These are phyloP conservation scores for Solanum chmielewskii DNA, from an alignment of 257 asterid species.

Conservation along the genomic window DNA sequence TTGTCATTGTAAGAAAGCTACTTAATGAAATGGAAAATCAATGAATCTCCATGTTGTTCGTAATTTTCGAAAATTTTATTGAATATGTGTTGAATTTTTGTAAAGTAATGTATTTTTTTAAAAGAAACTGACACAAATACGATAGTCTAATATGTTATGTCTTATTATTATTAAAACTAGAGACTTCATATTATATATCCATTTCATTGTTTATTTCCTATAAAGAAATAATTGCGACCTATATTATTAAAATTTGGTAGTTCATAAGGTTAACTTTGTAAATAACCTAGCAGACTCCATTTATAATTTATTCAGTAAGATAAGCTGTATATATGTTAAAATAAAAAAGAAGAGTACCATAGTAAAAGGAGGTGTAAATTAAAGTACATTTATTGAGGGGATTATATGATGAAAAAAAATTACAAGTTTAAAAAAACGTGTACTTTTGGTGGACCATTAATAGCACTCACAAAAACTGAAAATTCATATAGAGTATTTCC, in stretches of 20 bases:
- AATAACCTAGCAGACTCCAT: neutral
- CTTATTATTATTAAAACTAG: too few relatives aligned
- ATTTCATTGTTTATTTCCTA: too few relatives aligned
- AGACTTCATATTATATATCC: too few relatives aligned
- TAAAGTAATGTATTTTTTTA: too few relatives aligned
- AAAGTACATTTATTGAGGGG: neutral
- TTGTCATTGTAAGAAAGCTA: neutral
- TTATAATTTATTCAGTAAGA: too few relatives aligned
- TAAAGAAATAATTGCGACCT: neutral
- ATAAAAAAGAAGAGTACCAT: neutral
- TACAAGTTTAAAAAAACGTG: too few relatives aligned
- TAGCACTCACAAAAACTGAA: neutral
- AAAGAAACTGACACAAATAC: too few relatives aligned
- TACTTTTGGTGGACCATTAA: neutral
- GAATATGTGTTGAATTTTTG: too few relatives aligned
- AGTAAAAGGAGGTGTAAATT: neutral
- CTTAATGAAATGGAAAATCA: too few relatives aligned
- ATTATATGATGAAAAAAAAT: neutral
- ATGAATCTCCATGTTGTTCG: too few relatives aligned
- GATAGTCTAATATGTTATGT: too few relatives aligned
- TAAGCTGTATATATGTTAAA: neutral
- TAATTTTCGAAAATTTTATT: too few relatives aligned
- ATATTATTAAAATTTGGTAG: neutral
- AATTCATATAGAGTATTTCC: neutral
- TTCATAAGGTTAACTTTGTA: neutral